Conservation (phyloP, 2,329 filamentous ascomycete genomes). For the Calonectria honghensis region DNA sequence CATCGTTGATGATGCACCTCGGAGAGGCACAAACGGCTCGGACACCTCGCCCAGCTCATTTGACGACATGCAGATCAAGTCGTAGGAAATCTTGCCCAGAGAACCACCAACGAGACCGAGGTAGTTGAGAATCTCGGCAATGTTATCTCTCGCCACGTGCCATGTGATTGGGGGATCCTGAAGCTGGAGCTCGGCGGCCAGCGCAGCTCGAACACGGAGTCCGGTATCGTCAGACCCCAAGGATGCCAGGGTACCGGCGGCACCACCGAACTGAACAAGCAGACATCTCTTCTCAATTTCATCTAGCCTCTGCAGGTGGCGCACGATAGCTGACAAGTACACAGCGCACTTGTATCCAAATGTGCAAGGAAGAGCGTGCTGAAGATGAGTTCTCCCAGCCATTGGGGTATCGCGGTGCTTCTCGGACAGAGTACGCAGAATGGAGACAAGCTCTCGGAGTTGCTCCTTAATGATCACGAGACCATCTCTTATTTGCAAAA, state of each 20-base stretch:
- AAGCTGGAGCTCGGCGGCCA: constrained; percentile 69
- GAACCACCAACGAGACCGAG: constrained; percentile 72
- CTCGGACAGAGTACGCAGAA: constrained; percentile 64
- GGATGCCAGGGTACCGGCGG: constrained; percentile 73
- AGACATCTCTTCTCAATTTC: constrained; percentile 67
- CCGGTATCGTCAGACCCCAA: constrained; percentile 68
- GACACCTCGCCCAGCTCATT: constrained; percentile 71
- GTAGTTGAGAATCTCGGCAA: constrained; percentile 72
- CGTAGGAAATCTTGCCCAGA: constrained; percentile 73
- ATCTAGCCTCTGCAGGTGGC: constrained; percentile 68
- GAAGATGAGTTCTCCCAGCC: constrained; percentile 75
- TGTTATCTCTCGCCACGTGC: constrained; percentile 73
- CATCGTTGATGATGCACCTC: constrained; percentile 74
- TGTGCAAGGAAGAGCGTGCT: constrained; percentile 74
- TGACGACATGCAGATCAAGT: constrained; percentile 73
- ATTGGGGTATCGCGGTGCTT: constrained; percentile 72
- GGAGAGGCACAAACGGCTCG: constrained; percentile 73
- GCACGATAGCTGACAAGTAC: constrained; percentile 69
- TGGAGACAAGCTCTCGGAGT: constrained; percentile 64
- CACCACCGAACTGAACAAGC: constrained; percentile 74
- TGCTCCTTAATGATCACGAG: constrained; percentile 68
- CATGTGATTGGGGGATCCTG: constrained; percentile 72
- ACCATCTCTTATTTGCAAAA: constrained; percentile 72
- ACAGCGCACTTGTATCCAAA: constrained; percentile 76
- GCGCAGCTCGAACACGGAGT: constrained; percentile 67